A percentile compares a stretch with the other conserved stretches of the same genome.
phyloP scores from a whole-genome alignment of 176 grass and related monocot genomes.

The Otatea glauca region DNA sequence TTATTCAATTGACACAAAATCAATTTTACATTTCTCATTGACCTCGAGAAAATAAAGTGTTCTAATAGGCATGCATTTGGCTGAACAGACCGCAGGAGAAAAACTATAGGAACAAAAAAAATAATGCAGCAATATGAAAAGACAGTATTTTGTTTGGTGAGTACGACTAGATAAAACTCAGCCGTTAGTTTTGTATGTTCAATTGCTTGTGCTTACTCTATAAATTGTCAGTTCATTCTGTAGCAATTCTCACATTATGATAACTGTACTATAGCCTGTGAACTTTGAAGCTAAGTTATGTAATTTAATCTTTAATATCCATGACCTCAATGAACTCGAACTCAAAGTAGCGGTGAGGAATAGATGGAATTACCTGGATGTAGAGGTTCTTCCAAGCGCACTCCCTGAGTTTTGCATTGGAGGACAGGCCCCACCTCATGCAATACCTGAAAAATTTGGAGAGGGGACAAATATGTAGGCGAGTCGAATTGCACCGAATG shows the following conservation, averaged over 20 bases:
- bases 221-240: neutral
- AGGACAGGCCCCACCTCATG: slow-evolving; percentile 83
- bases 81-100: too few species aligned
- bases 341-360: neutral
- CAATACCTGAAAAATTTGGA: slow-evolving; percentile 62
- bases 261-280: neutral
- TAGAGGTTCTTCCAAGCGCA: slow-evolving; percentile 97
- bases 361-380: slow-evolving; percentile 61
- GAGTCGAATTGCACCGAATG: neutral
- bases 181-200: neutral
- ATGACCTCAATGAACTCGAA: neutral
- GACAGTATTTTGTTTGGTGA: neutral
- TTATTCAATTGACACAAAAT: too few species aligned
- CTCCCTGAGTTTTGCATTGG: slow-evolving; percentile 65
- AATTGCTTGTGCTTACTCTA: neutral
- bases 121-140: neutral
- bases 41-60: too few species aligned
- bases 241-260: neutral
- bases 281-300: neutral
- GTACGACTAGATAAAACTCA: neutral
- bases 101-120: slow-evolving; percentile 28
- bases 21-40: too few species aligned
- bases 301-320: neutral
- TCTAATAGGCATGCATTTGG: too few species aligned
- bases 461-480: neutral